Evolutionary conservation across 192 early-diverging fungal species (phyloP).

Genomic region (Backusella australiensis): DNA sequence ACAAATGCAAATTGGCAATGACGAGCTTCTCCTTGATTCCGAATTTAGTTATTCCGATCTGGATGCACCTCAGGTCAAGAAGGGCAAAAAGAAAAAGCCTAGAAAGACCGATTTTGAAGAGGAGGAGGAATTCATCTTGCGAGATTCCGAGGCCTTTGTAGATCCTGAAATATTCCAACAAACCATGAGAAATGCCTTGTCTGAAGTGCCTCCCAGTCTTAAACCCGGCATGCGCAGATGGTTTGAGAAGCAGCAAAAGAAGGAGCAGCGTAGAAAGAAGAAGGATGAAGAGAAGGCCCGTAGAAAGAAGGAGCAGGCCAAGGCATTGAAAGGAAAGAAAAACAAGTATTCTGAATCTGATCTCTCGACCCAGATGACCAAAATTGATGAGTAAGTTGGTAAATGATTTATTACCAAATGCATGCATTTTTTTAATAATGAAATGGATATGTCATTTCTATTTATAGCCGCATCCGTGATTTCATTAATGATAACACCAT

Average conservation of each 20-base stretch:
- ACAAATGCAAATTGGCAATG: conserved; percentile 4
- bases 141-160: background rate
- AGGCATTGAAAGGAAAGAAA: background rate
- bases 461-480: conserved; percentile 15
- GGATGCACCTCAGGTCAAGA: background rate
- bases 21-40: background rate
- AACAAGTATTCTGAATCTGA: background rate
- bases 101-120: conserved; percentile 3
- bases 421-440: background rate
- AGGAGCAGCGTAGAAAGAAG: background rate
- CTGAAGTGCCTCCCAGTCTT: conserved; percentile 18
- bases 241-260: conserved; percentile 13
- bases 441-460: background rate
- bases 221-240: conserved; percentile 22
- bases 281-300: background rate
- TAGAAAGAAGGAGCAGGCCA: background rate
- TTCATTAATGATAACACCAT: conserved; percentile 34
- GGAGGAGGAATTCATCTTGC: conserved; percentile 5
- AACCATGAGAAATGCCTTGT: conserved; percentile 10
- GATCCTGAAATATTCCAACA: conserved; percentile 13
- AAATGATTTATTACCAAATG: background rate
- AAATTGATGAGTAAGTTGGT: conserved; percentile 8
- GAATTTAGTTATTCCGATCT: background rate
- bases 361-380: conserved; percentile 1
- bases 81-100: background rate